phyloP scores from a whole-genome alignment of 768 basidiomycete genomes.

The Mycena capillaripes region DNA sequence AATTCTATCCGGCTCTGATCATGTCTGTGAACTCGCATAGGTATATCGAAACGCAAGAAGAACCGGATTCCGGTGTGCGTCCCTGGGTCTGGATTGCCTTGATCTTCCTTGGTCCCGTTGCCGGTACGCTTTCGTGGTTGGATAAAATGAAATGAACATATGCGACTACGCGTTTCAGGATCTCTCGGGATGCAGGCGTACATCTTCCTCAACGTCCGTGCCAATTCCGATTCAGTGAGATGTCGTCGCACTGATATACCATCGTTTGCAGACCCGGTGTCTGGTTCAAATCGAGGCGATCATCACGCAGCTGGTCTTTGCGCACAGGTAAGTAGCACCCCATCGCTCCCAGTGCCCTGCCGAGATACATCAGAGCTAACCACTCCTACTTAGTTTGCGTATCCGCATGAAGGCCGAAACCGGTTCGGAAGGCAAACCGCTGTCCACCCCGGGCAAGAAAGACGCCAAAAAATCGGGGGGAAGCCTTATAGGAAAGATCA shows the following conservation, averaged over 20 bases:
- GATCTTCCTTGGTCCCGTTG: conserved; percentile 63
- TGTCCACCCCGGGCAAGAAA: not conserved
- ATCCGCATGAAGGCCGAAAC: conserved; percentile 70
- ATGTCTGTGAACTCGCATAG: conserved; percentile 48
- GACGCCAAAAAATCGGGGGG: conserved; percentile 35
- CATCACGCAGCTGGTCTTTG: conserved; percentile 58
- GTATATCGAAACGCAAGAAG: conserved; percentile 65
- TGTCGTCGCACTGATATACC: conserved; percentile 26
- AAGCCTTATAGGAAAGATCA: conserved; percentile 80
- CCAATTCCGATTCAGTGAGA: conserved; percentile 47
- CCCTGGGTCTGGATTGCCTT: conserved; percentile 80
- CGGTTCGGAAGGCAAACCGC: not conserved
- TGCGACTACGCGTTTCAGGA: too few species aligned
- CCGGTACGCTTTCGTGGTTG: conserved; percentile 39
- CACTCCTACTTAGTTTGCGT: conserved; percentile 56
- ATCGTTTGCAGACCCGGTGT: conserved; percentile 51
- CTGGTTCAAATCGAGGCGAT: conserved; percentile 67
- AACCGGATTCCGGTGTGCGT: conserved; percentile 60
- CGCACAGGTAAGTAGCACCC: conserved; percentile 46
- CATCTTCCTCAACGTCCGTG: conserved; percentile 52
- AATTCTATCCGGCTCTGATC: too few species aligned
- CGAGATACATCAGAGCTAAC: not conserved
- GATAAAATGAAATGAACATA: not conserved
- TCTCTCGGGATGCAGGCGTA: conserved; percentile 68
- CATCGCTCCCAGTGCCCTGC: not conserved